phyloP scores from a whole-genome alignment of 768 basidiomycete genomes.

The Tricholoma terreum region DNA sequence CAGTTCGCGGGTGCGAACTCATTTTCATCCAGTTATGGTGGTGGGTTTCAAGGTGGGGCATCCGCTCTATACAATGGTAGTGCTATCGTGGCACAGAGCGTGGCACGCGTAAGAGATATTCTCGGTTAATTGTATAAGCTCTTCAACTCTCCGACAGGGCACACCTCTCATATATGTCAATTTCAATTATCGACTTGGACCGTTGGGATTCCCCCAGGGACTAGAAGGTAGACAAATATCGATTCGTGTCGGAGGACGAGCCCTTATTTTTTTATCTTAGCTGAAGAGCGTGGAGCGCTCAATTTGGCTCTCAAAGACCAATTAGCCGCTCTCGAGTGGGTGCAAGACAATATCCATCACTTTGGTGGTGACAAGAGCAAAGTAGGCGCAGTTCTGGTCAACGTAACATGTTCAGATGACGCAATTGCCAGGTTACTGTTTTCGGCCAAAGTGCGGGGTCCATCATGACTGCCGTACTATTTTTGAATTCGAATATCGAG shows the following conservation, averaged over 20 bases:
- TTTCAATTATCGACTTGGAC: constrained; percentile 49
- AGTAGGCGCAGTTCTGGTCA: constrained; percentile 17
- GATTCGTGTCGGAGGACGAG: neutral
- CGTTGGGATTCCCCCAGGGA: constrained; percentile 45
- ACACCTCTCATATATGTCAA: constrained; percentile 46
- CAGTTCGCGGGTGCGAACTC: neutral
- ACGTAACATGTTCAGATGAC: neutral
- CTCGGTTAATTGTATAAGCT: neutral
- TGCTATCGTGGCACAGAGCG: constrained; percentile 23
- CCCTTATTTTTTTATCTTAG: constrained; percentile 7
- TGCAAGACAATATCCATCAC: constrained; percentile 48
- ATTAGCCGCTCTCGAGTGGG: constrained; percentile 41
- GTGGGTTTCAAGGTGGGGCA: constrained; percentile 20
- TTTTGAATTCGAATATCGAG: constrained; percentile 28
- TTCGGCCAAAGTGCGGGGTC: constrained; percentile 51
- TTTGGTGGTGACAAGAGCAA: constrained; percentile 60
- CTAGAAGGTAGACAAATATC: constrained; percentile 19
- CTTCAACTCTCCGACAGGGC: constrained; percentile 16
- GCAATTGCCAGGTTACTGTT: constrained; percentile 34
- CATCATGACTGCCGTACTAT: constrained; percentile 36
- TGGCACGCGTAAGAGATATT: constrained; percentile 17
- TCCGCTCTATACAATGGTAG: constrained; percentile 23
- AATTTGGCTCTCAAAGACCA: constrained; percentile 43
- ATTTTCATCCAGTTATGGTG: constrained; percentile 18
- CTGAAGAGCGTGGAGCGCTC: constrained; percentile 26